Evolutionary conservation across 148 eudicot genomes (phyloP), one percentile per base, ranked within the genome.

Genomic region (Chenopodium suecicum): DNA sequence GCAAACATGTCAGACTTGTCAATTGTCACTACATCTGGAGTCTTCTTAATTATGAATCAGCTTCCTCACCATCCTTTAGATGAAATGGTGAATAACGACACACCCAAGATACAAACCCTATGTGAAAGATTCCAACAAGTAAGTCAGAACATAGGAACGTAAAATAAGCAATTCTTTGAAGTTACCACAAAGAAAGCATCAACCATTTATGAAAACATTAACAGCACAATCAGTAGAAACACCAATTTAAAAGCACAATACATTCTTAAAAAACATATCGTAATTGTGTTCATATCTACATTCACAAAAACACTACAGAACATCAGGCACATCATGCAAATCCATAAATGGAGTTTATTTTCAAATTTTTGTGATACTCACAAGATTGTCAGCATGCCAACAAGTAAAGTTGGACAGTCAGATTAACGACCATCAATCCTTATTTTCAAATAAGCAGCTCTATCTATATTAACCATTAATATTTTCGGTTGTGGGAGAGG

Each of bases 21-120:
- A 78, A 77, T 88, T 76, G 89, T 14, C 88, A 86, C 87, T 87
- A 88, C 89, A 90, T 89, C 86, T 83, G 89, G 82, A 85, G 84
- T 87, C 89, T 88, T 86, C 89, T 85, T 84, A 82, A 70, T 82
- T 84, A 88, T 70, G 83, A 87, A 80, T 83, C 90, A 79, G 89
- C 92, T 85, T 86, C 92, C 82, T 84, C 90, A 84, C 87, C 90
- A 84, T 86, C 89, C 82, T 88, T 84, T 85, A 90, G 70, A 88
- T 84, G 88, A 81, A 81, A 86, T 79, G 79, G 87, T 79, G 90
- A 85, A 88, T 80, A 83, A 90, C 46, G 89, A 90, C 60, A 85
- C 70, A 88, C 87, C 89, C 90, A 88, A 90, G 86, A 88, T 86
- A 88, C 80, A 90, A 77, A 82, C 82, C 92, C 89, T 88, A 90